Evolutionary conservation across 2,329 filamentous ascomycete species (phyloP), one percentile per base, ranked within the genome.

Genomic region (Monosporascus sp.): DNA sequence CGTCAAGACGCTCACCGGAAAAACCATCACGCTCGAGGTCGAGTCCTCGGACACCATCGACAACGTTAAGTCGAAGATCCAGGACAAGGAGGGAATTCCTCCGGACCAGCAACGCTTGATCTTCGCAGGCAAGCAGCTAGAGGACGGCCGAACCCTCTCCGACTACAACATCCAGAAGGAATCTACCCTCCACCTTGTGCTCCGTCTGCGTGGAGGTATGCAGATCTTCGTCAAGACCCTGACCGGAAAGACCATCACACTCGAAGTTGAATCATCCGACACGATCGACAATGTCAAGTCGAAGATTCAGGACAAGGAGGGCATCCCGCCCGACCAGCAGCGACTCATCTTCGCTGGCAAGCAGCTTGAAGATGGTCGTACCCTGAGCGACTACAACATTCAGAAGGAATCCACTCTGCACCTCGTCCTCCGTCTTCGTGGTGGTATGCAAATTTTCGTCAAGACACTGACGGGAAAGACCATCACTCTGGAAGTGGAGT

Each of bases 101-200:
- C n/a, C n/a, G n/a, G n/a, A n/a, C n/a, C n/a, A n/a, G n/a, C n/a
- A n/a, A n/a, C n/a, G n/a, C n/a, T n/a, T n/a, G n/a, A n/a, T n/a
- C n/a, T n/a, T n/a, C n/a, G n/a, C n/a, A n/a, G n/a, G n/a, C n/a
- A n/a, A n/a, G n/a, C n/a, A n/a, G n/a, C n/a, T n/a, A n/a, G n/a
- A n/a, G n/a, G n/a, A n/a, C n/a, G n/a, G n/a, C n/a, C n/a, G n/a
- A n/a, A n/a, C n/a, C n/a, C n/a, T n/a, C n/a, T n/a, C n/a, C n/a
- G n/a, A n/a, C n/a, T n/a, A n/a, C n/a, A n/a, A 96, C 77, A 96
- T 96, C 51, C 91, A 96, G 75, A 96, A 96, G 79, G 90, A 96
- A 70, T 88, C 83, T 0, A 95, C 89, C 1, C 85, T 95, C 1
- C 90, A 94, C 67, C 77, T 94, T 49, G 90, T 94, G 56, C 87